Evolutionary conservation across 2,329 filamentous ascomycete genomes (phyloP), one percentile per base, ranked within the genome.

Genomic region (Arachnopeziza araneosa): DNA sequence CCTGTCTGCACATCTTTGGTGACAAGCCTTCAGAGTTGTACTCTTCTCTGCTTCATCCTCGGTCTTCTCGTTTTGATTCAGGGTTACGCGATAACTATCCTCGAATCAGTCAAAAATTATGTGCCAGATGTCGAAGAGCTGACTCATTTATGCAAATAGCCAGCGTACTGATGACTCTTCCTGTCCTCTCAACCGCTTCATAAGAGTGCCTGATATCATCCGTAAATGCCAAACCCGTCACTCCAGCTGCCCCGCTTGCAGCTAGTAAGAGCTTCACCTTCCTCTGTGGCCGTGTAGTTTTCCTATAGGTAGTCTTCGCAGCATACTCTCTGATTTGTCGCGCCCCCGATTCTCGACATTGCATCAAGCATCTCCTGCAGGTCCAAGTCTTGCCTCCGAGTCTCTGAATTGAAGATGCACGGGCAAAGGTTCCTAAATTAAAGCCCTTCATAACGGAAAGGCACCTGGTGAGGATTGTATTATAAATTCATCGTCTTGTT

Each of bases 81-180:
- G 78, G 1, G 91, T 93, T 54, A 85, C 85, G 67, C 92, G 91
- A 76, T 99, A 99, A 76, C 93, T 97, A 69, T 22, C 5, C 23
- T 32, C 21, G n/a, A 23, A 53, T 24, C 49, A 60, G 51, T 52
- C 24, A 50, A 57, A 23, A 23, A 24, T 26, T 50, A 3, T 36
- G 21, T 24, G n/a, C 8, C 8, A 44, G 54, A 22, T 23, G 6
- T 21, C 22, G 26, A 14, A 63, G 55, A 26, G 78, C 81, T 69
- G 79, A 96, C 91, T 96, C 93, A 71, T 93, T 93, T 66, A 98
- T 95, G 76, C 89, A 93, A 60, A 96, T 79, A 17, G 84, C 84
- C 68, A 98, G 75, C 26, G 90, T 85, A 24, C 83, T 79, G 12
- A 87, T 86, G 23, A 98, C 93, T 63, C 93, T 83, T 9, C 89